phyloP scores from a whole-genome alignment of 2,329 filamentous ascomycete genomes.

The Akanthomyces muscarius region DNA sequence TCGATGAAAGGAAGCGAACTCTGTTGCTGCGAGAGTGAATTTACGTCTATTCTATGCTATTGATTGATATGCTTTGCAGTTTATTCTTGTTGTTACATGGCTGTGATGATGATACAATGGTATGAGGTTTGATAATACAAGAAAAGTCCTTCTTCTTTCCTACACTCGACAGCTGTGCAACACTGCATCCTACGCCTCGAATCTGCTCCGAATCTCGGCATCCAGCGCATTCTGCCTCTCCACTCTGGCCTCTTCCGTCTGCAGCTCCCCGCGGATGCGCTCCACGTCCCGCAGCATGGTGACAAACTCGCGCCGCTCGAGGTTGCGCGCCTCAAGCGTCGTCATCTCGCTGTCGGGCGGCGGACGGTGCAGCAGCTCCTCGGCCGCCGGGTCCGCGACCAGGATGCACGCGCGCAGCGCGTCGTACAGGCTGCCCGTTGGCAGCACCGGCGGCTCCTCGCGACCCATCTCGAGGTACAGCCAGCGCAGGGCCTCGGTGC shows the following conservation, averaged over 20 bases:
- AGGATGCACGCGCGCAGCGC: conserved; percentile 52
- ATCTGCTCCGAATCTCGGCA: conserved; percentile 4
- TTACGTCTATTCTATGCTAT: conserved; percentile 1
- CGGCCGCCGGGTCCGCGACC: conserved; percentile 50
- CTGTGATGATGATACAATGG: conserved; percentile 1
- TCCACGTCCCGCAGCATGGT: conserved; percentile 32
- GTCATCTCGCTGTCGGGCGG: conserved; percentile 13
- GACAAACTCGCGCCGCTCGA: conserved; percentile 32
- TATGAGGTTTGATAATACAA: not conserved
- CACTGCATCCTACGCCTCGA: not conserved
- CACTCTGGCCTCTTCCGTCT: conserved; percentile 2
- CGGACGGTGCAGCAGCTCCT: conserved; percentile 26
- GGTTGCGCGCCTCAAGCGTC: conserved; percentile 21
- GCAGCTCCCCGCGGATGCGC: conserved; percentile 16
- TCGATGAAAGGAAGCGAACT: not conserved
- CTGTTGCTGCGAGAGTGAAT: not conserved
- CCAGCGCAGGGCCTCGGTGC: conserved; percentile 45
- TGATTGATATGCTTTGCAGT: not conserved
- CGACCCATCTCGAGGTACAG: conserved; percentile 56
- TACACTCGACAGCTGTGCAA: not conserved
- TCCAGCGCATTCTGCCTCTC: conserved; percentile 12
- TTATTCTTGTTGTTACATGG: conserved; percentile 6
- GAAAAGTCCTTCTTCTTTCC: not conserved
- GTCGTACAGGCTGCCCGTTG: conserved; percentile 40
- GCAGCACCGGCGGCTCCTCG: conserved; percentile 48